phyloP scores from a whole-genome alignment of 495 filamentous ascomycete species.

The Aspergillus incahuasiensis region DNA sequence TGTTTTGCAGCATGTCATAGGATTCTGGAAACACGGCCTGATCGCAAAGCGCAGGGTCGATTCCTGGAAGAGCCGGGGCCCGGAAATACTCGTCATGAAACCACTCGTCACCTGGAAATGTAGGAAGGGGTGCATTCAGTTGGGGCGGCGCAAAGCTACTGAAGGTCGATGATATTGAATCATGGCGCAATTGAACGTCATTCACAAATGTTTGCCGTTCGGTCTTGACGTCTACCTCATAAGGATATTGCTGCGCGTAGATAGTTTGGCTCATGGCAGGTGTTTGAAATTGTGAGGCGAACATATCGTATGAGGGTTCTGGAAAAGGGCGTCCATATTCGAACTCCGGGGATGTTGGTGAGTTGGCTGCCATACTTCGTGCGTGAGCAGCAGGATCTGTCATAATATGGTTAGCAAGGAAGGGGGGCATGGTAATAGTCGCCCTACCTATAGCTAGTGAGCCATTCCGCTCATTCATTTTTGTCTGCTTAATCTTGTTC shows the following conservation, averaged over 20 bases:
- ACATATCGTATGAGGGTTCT: constrained; percentile 51
- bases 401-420: constrained; percentile 1
- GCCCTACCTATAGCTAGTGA: constrained; percentile 34
- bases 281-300: constrained; percentile 48
- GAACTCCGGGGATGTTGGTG: constrained; percentile 66
- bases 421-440: not conserved
- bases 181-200: constrained; percentile 74
- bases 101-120: constrained; percentile 71
- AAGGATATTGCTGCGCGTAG: constrained; percentile 57
- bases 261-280: constrained; percentile 28
- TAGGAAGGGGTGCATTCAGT: constrained; percentile 56
- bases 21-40: constrained; percentile 17
- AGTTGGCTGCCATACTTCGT: constrained; percentile 31
- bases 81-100: constrained; percentile 64
- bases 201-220: constrained; percentile 93
- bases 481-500: constrained; percentile 94
- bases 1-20: constrained; percentile 53
- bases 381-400: constrained; percentile 18
- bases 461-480: constrained; percentile 76
- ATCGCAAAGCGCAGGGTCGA: constrained; percentile 41
- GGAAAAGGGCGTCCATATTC: constrained; percentile 65
- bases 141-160: constrained; percentile 79
- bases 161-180: constrained; percentile 83
- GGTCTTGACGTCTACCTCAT: constrained; percentile 93
- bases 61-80: constrained; percentile 31